A percentile compares a stretch with the other conserved stretches of the same genome.
Evolutionary conservation across 495 filamentous ascomycete genomes (phyloP).

Genomic region (Hypoxylon subgilvum): DNA sequence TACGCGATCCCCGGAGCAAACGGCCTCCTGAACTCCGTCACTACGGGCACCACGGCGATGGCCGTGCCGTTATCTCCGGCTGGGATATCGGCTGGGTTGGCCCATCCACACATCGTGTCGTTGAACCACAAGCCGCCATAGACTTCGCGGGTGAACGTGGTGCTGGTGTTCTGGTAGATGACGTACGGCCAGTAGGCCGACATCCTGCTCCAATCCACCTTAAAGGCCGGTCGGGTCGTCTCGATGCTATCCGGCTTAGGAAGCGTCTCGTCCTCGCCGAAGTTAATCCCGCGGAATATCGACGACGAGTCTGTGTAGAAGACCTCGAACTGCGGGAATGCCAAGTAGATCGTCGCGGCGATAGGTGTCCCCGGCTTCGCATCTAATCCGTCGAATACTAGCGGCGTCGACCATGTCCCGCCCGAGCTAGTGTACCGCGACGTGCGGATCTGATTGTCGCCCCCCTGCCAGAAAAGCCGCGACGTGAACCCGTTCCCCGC

Average conservation of each 20-base stretch:
- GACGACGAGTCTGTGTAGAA: conserved; percentile 17
- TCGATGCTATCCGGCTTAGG: conserved; percentile 23
- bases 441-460: conserved; percentile 25
- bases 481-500: conserved; percentile 24
- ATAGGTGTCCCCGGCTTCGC: conserved; percentile 26
- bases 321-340: conserved; percentile 21
- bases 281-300: conserved; percentile 24
- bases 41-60: conserved; percentile 10
- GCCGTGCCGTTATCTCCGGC: conserved; percentile 13
- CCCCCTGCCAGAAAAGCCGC: conserved; percentile 33
- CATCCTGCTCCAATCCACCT: conserved; percentile 6
- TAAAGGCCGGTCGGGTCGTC: neutral
- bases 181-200: conserved; percentile 27
- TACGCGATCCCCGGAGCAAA: conserved; percentile 27
- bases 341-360: conserved; percentile 10
- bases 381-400: conserved; percentile 14
- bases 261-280: conserved; percentile 23
- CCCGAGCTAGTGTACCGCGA: conserved; percentile 16
- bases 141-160: conserved; percentile 19
- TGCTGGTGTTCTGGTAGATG: conserved; percentile 17
- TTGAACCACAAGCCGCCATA: conserved; percentile 14
- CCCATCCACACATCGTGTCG: conserved; percentile 16
- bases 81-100: conserved; percentile 3
- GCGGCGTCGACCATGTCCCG: conserved; percentile 8
- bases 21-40: conserved; percentile 3